These are phyloP conservation scores for Pythium sukuiense DNA, from an alignment of 352 stramenopile genomes.

Conservation along the genomic window DNA sequence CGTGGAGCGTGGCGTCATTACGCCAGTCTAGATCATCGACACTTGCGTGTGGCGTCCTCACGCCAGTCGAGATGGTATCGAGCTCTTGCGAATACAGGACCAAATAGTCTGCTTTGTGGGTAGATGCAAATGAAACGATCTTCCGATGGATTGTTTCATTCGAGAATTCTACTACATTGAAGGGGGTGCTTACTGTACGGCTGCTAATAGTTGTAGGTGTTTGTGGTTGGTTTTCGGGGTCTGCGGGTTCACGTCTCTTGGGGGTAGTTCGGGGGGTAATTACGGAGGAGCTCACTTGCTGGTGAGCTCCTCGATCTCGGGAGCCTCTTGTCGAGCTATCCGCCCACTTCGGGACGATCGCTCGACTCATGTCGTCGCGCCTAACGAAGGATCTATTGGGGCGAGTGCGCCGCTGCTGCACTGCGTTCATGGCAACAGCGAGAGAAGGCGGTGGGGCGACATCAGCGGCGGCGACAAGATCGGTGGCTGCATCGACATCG, in stretches of 20 bases:
- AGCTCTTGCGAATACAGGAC: not conserved
- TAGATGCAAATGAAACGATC: slow-evolving; percentile 10
- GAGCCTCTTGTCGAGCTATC: not conserved
- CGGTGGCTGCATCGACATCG: slow-evolving; percentile 19
- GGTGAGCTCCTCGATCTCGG: not conserved
- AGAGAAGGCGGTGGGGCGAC: slow-evolving; percentile 65
- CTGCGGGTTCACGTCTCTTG: not conserved
- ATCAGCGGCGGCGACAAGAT: slow-evolving; percentile 56
- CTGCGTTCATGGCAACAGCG: slow-evolving; percentile 47
- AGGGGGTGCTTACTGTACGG: not conserved
- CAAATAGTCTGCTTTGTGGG: not conserved
- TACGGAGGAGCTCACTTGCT: not conserved
- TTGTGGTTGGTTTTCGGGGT: not conserved
- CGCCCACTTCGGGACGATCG: not conserved
- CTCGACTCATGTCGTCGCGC: not conserved
- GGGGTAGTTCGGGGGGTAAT: not conserved
- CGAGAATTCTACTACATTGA: slow-evolving; percentile 6
- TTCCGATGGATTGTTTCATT: slow-evolving; percentile 25
- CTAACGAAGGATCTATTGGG: slow-evolving; percentile 17
- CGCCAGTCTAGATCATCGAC: slow-evolving; percentile 43
- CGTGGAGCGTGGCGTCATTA: slow-evolving; percentile 75
- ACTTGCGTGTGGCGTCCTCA: slow-evolving; percentile 53
- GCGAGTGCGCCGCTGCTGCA: not conserved
- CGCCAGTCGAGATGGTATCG: slow-evolving; percentile 42
- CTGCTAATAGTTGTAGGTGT: slow-evolving; percentile 3